Conservation (phyloP, 352 stramenopile species). For the Phytophthora podocarpi region DNA sequence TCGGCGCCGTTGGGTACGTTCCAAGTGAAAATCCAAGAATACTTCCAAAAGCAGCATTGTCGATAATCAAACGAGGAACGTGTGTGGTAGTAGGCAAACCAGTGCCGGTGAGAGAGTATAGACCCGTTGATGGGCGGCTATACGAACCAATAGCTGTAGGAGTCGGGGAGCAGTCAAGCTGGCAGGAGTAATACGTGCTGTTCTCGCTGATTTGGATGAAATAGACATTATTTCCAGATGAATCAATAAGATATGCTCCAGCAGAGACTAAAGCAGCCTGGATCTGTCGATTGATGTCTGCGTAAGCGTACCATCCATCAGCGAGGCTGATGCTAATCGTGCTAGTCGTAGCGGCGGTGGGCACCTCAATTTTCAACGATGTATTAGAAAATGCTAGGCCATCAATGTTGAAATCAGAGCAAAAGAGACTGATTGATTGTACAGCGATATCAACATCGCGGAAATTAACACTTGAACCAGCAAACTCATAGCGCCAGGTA, state of each 20-base stretch:
- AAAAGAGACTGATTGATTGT: no score
- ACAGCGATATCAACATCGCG: no score
- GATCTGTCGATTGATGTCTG: neutral
- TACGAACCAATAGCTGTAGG: no score
- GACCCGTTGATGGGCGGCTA: no score
- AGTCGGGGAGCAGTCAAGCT: constrained; percentile 3
- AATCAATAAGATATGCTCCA: constrained; percentile 17
- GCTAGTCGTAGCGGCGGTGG: neutral
- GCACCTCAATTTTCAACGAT: neutral
- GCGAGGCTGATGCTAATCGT: neutral
- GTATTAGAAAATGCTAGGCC: neutral
- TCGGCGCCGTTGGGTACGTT: no score
- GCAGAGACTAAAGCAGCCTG: constrained; percentile 10
- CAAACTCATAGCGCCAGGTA: no score
- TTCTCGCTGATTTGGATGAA: constrained; percentile 17
- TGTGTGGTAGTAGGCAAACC: neutral
- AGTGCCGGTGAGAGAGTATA: no score
- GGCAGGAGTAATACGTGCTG: constrained; percentile 13
- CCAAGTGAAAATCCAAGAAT: no score
- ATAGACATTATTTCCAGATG: constrained; percentile 14
- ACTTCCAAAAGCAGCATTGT: neutral
- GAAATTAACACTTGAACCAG: no score
- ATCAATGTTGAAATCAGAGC: no score
- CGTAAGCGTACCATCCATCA: neutral
- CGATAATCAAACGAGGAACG: neutral